Base-by-base conservation (phyloP, 2,329 filamentous ascomycete genomes). In the Monilinia vaccinii-corymbosi region DNA sequence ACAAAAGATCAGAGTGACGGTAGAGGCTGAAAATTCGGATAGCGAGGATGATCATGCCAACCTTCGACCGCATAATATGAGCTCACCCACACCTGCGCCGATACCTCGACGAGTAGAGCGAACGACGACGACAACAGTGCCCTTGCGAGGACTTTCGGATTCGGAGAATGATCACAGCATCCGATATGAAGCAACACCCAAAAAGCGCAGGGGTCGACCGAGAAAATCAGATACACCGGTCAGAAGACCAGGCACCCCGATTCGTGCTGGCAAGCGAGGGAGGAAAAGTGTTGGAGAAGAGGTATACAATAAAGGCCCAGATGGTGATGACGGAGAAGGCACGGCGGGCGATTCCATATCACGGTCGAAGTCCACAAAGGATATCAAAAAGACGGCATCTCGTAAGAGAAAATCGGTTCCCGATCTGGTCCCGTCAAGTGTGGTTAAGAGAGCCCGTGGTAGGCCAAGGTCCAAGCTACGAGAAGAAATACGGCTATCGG, bases 181-280 rank as follows among this genome's bases (percentile, higher is more conserved):
- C 16, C 59, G 66, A 25, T 44, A 58, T 32, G 56, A 70, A 23
- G 69, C 70, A 32, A 75, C 75, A 0, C 75, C 76, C 1, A 74
- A 73, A 63, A 72, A 70, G 65, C 71, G 71, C 49, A 73, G 73
- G 67, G 75, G 75, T 23, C 71, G 76, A 47, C 74, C 75, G 38
- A 72, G 73, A 49, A 78, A 78, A 64, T 75, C 76, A 31, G 66
- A 68, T 44, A 72, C 72, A 64, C 71, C 72, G 36, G 74, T 60
- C 6, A 70, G 69, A 47, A 69, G 67, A 49, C 63, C 60, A 6
- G 49, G 60, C 36, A 71, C 70, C 32, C 68, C 67, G 9, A 62
- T 49, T 13, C 63, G 62, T 23, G 70, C 65, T 47, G 46, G 40
- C 2, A 62, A 63, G 58, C 44, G 66, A 63, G 60, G 61, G 48